These are phyloP conservation scores for Saccharomycodes ludwigii DNA, from an alignment of 805 yeast species.

Conservation along the genomic window DNA sequence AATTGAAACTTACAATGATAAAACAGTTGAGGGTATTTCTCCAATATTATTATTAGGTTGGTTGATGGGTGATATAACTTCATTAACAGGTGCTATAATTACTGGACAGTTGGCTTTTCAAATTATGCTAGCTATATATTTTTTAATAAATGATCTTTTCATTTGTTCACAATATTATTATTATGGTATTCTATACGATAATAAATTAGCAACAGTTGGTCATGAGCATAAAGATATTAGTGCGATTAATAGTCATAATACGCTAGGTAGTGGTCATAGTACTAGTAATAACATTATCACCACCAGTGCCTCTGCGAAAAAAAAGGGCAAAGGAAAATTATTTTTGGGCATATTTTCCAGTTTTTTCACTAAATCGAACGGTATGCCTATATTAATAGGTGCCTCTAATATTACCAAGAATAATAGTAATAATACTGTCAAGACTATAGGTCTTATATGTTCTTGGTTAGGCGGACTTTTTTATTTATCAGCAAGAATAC, in stretches of 20 bases:
- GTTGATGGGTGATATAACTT: slow-evolving; percentile 34
- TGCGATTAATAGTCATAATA: slow-evolving; percentile 3
- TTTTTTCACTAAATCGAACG: slow-evolving; percentile 7
- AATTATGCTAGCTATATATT: slow-evolving; percentile 57
- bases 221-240: slow-evolving; percentile 22
- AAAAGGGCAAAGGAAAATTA: background rate
- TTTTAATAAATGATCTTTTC: slow-evolving; percentile 56
- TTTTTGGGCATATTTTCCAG: slow-evolving; percentile 1
- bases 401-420: slow-evolving; percentile 16
- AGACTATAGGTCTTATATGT: slow-evolving; percentile 2
- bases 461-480: slow-evolving; percentile 71
- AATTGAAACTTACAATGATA: slow-evolving; percentile 40
- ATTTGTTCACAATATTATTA: slow-evolving; percentile 61
- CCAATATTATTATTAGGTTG: slow-evolving; percentile 38
- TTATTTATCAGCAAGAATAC: slow-evolving; percentile 69
- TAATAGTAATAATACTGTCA: slow-evolving; percentile 9
- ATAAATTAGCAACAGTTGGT: slow-evolving; percentile 21
- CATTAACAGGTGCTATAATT: slow-evolving; percentile 56
- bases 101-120: slow-evolving; percentile 80
- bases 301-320: background rate
- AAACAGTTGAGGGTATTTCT: slow-evolving; percentile 50
- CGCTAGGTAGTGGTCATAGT: background rate
- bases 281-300: background rate
- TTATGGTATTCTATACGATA: slow-evolving; percentile 32
- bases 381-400: slow-evolving; percentile 15